Evolutionary conservation across 1,284 basidiomycete species (phyloP).

Genomic region (Athelia psychrophila): DNA sequence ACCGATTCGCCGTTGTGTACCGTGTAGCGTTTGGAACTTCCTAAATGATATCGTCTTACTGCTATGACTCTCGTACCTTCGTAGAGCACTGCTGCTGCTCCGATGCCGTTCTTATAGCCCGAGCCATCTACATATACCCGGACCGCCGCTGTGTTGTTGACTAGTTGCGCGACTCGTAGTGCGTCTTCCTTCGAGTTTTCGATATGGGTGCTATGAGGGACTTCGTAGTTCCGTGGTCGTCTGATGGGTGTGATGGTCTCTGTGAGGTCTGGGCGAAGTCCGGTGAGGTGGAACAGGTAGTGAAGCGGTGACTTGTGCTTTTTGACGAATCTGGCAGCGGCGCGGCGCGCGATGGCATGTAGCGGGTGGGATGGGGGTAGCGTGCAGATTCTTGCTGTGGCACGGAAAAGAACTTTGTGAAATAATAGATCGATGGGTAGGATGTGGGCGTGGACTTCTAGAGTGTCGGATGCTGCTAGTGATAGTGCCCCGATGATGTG

Average conservation of each 20-base stretch:
- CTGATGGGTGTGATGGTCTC: neutral
- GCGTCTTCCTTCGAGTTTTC: neutral
- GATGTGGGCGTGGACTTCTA: conserved; percentile 14
- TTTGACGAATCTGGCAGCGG: neutral
- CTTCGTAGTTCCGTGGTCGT: neutral
- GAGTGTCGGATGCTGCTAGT: conserved; percentile 13
- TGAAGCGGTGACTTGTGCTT: conserved; percentile 1
- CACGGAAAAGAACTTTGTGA: conserved; percentile 7
- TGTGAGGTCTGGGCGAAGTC: neutral
- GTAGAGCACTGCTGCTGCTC: conserved; percentile 19
- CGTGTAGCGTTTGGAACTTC: conserved; percentile 19
- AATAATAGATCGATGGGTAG: conserved; percentile 12
- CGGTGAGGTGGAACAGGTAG: neutral
- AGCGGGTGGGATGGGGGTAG: conserved; percentile 9
- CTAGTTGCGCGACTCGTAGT: neutral
- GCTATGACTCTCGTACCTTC: neutral
- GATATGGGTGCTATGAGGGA: neutral
- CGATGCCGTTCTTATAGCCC: conserved; percentile 13
- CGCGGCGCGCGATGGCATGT: neutral
- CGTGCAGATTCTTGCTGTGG: conserved; percentile 4
- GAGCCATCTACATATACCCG: conserved; percentile 16
- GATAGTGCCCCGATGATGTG: conserved; percentile 15
- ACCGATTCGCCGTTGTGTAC: conserved; percentile 29
- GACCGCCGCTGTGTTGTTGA: neutral
- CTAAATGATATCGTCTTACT: conserved; percentile 18